Evolutionary conservation across 352 stramenopile species (phyloP), one percentile per base, ranked within the genome.

Genomic region (Aphanomyces euteiches): DNA sequence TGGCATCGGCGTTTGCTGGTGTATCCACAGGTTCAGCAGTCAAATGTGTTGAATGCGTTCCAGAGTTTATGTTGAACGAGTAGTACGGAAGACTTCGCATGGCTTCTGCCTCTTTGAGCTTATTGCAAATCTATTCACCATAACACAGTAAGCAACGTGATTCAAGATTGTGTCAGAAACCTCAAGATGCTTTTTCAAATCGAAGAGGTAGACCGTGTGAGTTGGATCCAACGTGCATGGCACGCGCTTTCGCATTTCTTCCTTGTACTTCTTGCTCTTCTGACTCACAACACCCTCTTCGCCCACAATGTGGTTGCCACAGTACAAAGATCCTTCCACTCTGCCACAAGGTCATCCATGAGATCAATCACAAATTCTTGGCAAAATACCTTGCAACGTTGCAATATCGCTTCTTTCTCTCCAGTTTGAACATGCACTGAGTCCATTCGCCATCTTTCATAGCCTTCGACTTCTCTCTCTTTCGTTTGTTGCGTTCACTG

Each of bases 401-500:
- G 74, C 87, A 94, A 56, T 78, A 92, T 72, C 87, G 87, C 54
- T 90, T 85, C 75, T 94, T 94, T 60, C 82, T 81, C 74, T 86
- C 76, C 40, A 94, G 75, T 39, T 77, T 79, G 70, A 92, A 92
- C 83, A 92, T 88, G 74, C 87, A 94, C 57, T 83, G 81, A 3
- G 86, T 77, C 87, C 87, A 94, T 64, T 86, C 73, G 40, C 79
- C 84, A 4, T 65, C 73, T 21, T 80, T 72, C 57, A 80, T 83
- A 3, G 79, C 77, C 21, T 77, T 65, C 6, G 70, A 56, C 75
- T 94, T 94, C 1, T 73, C 68, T 56, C 87, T 74, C 70, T 94
- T 94, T 68, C 84, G 83, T 66, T 78, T 77, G 69, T 77, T 76
- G 39, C 73, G 66, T 59, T 85, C 41, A 12, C 17, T 40, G 41